A percentile compares a stretch with the other conserved stretches of the same genome.
phyloP scores from a whole-genome alignment of 768 basidiomycete species.

The Dacryopinax primogenitus region DNA sequence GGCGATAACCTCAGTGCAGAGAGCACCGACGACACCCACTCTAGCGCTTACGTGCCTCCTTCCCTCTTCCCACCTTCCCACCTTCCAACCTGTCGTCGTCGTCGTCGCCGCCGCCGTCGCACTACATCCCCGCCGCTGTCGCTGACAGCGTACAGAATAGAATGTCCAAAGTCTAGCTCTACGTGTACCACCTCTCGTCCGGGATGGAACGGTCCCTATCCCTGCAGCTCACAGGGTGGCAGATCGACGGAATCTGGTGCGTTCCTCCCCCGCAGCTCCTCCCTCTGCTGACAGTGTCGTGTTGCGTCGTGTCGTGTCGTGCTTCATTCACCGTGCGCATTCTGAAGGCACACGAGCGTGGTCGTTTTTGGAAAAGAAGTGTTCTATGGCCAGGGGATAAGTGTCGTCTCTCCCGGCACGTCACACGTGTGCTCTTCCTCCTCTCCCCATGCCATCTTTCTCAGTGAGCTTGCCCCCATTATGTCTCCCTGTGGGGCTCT shows the following conservation, averaged over 20 bases:
- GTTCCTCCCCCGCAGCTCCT: slow-evolving; percentile 22
- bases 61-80: too few relatives aligned
- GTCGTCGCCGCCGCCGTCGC: too few relatives aligned
- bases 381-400: slow-evolving; percentile 84
- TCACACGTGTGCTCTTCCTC: slow-evolving; percentile 59
- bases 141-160: too few relatives aligned
- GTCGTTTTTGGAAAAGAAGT: slow-evolving; percentile 77
- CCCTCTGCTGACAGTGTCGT: neutral
- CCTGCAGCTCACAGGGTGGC: slow-evolving; percentile 65
- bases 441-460: too few relatives aligned
- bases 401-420: slow-evolving; percentile 52
- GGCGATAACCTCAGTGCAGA: too few relatives aligned
- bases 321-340: too few relatives aligned
- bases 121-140: too few relatives aligned
- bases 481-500: too few relatives aligned
- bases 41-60: too few relatives aligned
- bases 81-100: too few relatives aligned
- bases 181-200: slow-evolving; percentile 83
- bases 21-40: too few relatives aligned
- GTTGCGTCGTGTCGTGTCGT: neutral
- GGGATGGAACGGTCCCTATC: slow-evolving; percentile 74
- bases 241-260: slow-evolving; percentile 89
- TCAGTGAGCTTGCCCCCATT: too few relatives aligned
- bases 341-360: slow-evolving; percentile 76
- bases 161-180: slow-evolving; percentile 54